Base-by-base conservation (phyloP, 1,139 yeast species). In the Yamadazyma atlantica region DNA sequence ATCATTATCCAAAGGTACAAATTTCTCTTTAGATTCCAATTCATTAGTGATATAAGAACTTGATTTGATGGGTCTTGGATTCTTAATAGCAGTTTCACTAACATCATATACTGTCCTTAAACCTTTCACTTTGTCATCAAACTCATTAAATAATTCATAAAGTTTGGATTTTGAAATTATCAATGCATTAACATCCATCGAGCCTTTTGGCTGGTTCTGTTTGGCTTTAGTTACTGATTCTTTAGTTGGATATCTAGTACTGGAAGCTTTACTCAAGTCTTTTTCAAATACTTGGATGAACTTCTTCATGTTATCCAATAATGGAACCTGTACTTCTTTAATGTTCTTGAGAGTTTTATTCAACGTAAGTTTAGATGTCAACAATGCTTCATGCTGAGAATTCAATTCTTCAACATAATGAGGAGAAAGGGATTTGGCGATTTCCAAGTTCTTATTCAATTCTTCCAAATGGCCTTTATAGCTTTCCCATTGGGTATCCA, bases 291-390 rank as follows among this genome's bases (percentile, higher is more conserved):
- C 54, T 24, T 41, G 44, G 3, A 59, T 54, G 29, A 69, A 46
- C 10, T 39, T 34, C 14, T 53, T 54, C 61, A 69, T 66, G 35
- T 65, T 54, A 22, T 65, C 67, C 29, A 69, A 49, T 16, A 67
- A 47, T 1, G 75, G 76, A 36, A 64, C 54, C 40, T 69, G 68
- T 3, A 60, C 55, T 10, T 57, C 54, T 32, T 52, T 54, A 30
- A 67, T 57, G 22, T 57, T 54, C n/a, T 48, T 50, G 13, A 66
- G 57, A 19, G 54, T 58, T 13, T 49, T 45, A 18, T 51, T 46
- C 4, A 64, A 43, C 3, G 37, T 37, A 2, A 48, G 33, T 36
- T 60, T 54, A 15, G 50, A 49, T 3, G 37, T 40, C 7, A 47
- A 33, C 14, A 68, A 48, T 11, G 34, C 36, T 13, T 55, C 57